Evolutionary conservation across 352 stramenopile genomes (phyloP), one percentile per base, ranked within the genome.

Genomic region (Pythium diclinum): DNA sequence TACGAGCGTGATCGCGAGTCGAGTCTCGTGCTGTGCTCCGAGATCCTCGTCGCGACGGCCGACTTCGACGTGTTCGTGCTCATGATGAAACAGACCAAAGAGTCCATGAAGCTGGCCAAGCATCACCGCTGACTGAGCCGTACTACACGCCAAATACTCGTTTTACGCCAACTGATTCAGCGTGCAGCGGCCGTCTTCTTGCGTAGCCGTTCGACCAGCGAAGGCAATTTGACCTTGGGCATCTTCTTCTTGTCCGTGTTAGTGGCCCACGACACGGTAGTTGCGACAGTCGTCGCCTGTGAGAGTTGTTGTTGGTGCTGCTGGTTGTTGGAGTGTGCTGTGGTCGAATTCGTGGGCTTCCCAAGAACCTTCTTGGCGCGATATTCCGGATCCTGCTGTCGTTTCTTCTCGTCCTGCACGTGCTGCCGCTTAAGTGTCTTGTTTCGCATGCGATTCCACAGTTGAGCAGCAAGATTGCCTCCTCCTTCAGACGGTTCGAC

Each of bases 11-110:
- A 92, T 48, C 79, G 75, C 19, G 68, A 90, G 66, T 85, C 78
- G 6, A 86, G 78, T 30, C 78, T 83, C 16, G 81, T 87, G 19
- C 65, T 90, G 1, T 89, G 82, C 76, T 86, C 83, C 3, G 76
- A 89, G 69, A 92, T 92, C 64, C 76, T 92, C 16, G 79, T 90
- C 10, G 83, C 83, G 13, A 92, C 83, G 10, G 81, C 78, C 13
- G 83, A 92, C 70, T 90, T 92, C 63, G 81, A 90, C 54, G 83
- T 92, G 34, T 92, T 90, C 54, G 83, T 92, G 30, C 42, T 90
- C 54, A 92, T 92, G 83, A 92, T 92, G 83, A 83, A 85, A 38
- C 83, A 92, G 67, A 89, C 81, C 6, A 92, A 89, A 63, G 78
- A 92, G 59, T 77, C 82, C 0, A 70, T 85, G 60, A 34, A 76